Base-by-base conservation (phyloP, 2,329 filamentous ascomycete genomes). In the Microsporum audouinii region DNA sequence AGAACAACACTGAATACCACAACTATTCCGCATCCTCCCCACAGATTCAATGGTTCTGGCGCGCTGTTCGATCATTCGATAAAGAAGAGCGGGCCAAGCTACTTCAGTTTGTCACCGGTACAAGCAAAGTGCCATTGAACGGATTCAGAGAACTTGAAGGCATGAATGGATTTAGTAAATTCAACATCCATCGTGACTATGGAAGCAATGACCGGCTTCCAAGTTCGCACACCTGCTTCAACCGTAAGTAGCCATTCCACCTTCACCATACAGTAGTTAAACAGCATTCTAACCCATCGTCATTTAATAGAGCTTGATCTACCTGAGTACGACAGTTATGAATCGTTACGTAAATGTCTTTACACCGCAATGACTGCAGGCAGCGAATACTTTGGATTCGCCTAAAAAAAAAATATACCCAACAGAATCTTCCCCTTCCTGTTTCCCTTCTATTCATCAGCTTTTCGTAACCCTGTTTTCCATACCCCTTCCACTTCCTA, bases 11-110 rank as follows among this genome's bases (percentile, higher is more conserved):
- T 1, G 95, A 99, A 72, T 97, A 99, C 69, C 92, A 97, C 76
- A 97, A 97, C 75, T 99, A 99, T 78, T 90, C 85, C 3, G 87
- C 89, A 36, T 92, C 91, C 0, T 96, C 94, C 2, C 89, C 90
- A 51, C 95, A 99, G 73, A 96, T 99, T 63, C 91, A 97, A 73
- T 99, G 94, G 94, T 99, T 99, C 84, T 99, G 94, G 94, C 88
- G 95, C 70, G 94, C 94, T 31, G 85, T 99, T 49, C 87, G 94
- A 68, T 96, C 91, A 3, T 99, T 96, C 71, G 95, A 97, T 79
- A 97, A 97, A 78, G 95, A 99, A 78, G 95, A 99, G 77, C 89
- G 90, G 63, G 94, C 94, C 68, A 99, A 99, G 76, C 79, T 99
- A 64, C 82, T 99, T 51, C 94, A 99, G 71, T 99, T 99, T 73